Evolutionary conservation across 139 green algal species (phyloP).

Genomic region (Yamagishiella unicocca): DNA sequence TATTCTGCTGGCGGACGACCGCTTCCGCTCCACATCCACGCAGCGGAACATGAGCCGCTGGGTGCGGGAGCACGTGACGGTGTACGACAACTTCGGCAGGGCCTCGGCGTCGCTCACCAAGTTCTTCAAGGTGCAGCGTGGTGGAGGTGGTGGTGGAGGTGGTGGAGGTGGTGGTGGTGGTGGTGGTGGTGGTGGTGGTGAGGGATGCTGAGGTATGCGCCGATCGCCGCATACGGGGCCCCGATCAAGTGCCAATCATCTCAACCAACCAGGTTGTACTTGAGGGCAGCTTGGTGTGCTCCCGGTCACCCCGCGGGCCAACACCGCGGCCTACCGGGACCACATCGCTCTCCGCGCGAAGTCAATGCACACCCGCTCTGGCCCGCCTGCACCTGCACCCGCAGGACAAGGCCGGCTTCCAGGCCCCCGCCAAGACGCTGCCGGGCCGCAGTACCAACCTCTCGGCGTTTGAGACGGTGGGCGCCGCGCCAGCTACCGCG

Average conservation of each 20-base stretch:
- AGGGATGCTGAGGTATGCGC: background rate
- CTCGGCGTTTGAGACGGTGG: slow-evolving; percentile 50
- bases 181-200: too few species aligned
- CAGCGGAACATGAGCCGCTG: slow-evolving; percentile 80
- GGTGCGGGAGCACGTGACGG: slow-evolving; percentile 74
- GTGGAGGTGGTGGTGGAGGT: background rate
- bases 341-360: too few species aligned
- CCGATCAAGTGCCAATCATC: too few species aligned
- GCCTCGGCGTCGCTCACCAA: slow-evolving; percentile 76
- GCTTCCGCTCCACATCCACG: slow-evolving; percentile 62
- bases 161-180: slow-evolving; percentile 29
- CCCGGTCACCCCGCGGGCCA: too few species aligned
- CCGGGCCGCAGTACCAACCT: slow-evolving; percentile 10
- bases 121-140: slow-evolving; percentile 83
- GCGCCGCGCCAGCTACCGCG: background rate
- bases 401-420: slow-evolving; percentile 64
- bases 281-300: too few species aligned
- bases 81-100: slow-evolving; percentile 76
- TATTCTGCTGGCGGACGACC: slow-evolving; percentile 90
- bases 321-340: too few species aligned
- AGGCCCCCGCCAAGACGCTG: slow-evolving; percentile 19
- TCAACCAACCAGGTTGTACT: too few species aligned
- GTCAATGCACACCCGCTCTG: too few species aligned
- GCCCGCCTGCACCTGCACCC: background rate
- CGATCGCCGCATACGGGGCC: background rate